These are phyloP conservation scores for Claviceps purpurea DNA, from an alignment of 2,329 filamentous ascomycete genomes.

Conservation along the genomic window DNA sequence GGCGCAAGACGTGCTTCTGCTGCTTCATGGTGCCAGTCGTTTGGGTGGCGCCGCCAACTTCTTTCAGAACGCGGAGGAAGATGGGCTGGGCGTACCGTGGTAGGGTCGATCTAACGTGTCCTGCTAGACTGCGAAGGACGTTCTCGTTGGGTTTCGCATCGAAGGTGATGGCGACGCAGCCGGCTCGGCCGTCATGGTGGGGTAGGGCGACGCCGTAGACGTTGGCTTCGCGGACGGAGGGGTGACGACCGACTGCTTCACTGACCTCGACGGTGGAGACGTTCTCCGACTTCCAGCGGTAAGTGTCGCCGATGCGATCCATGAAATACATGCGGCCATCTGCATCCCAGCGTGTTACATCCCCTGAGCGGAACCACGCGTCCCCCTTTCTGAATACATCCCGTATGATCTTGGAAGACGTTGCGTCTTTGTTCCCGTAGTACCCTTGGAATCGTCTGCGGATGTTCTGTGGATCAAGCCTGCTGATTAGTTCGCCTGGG, in stretches of 20 bases:
- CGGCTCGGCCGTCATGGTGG: conserved; percentile 70
- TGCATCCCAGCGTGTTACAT: conserved; percentile 56
- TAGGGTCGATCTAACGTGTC: conserved; percentile 42
- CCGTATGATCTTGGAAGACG: conserved; percentile 58
- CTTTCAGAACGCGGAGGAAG: conserved; percentile 56
- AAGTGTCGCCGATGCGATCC: conserved; percentile 68
- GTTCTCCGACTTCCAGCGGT: conserved; percentile 73
- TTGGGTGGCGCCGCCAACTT: conserved; percentile 40
- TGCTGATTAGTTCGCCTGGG: conserved; percentile 62
- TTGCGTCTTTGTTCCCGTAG: conserved; percentile 59
- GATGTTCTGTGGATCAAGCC: conserved; percentile 52
- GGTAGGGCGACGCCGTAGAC: conserved; percentile 75
- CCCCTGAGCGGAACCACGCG: conserved; percentile 74
- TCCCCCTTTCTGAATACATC: conserved; percentile 65
- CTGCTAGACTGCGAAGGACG: conserved; percentile 45
- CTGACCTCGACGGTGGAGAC: conserved; percentile 72
- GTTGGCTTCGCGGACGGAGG: conserved; percentile 61
- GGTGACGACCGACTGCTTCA: conserved; percentile 56
- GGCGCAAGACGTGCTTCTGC: conserved; percentile 62
- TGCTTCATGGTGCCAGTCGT: conserved; percentile 82
- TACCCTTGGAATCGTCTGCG: conserved; percentile 66
- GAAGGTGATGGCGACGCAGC: conserved; percentile 60
- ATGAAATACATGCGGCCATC: conserved; percentile 68
- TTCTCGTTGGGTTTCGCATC: conserved; percentile 31
- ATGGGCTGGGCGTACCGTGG: conserved; percentile 66